Base-by-base conservation (phyloP, 2,329 filamentous ascomycete genomes). In the Fusarium gaditjirri region DNA sequence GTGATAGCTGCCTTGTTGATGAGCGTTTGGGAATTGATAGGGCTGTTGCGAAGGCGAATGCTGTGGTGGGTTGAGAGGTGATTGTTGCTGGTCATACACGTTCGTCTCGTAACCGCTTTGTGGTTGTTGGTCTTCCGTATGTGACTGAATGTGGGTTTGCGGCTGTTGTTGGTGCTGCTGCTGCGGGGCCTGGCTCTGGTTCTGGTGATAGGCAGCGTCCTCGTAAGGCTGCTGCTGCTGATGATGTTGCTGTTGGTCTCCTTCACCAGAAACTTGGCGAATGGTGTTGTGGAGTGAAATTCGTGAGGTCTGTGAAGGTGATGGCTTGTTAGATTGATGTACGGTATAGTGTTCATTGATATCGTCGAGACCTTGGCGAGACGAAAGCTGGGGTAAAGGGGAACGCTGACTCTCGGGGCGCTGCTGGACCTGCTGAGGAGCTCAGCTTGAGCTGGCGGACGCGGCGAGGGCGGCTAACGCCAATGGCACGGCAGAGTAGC, bases 261-360 rank as follows among this genome's bases (percentile, higher is more conserved):
- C 75, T 71, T 87, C 85, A 42, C 81, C 76, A 61, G 82, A 81
- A n/a, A 87, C 82, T 66, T 85, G 84, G 65, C 86, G 86, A 71
- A 88, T 85, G 29, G 84, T 85, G 68, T 80, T 83, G 52, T 81
- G 73, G 41, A 75, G 71, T 23, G 76, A 70, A 46, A 77, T 71
- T 73, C 81, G 81, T 61, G 82, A 82, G 72, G 81, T 82, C 82
- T 85, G 83, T 70, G 76, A 77, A 61, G 78, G 78, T 59, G 79
- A 72, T 57, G 82, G 79, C 71, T 81, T 80, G 81, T 84, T 83
- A 80, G 83, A 80, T 73, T 78, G 80, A 70, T 80, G 75, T 65
- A 78, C 72, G 59, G 77, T 75, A 68, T 80, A 83, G 56, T 82
- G 77, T 68, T 82, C 78, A 68, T 82, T 79, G 65, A 79, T 75